Base-by-base conservation (phyloP, 2,329 filamentous ascomycete genomes). In the Endocalyx cinctus region DNA sequence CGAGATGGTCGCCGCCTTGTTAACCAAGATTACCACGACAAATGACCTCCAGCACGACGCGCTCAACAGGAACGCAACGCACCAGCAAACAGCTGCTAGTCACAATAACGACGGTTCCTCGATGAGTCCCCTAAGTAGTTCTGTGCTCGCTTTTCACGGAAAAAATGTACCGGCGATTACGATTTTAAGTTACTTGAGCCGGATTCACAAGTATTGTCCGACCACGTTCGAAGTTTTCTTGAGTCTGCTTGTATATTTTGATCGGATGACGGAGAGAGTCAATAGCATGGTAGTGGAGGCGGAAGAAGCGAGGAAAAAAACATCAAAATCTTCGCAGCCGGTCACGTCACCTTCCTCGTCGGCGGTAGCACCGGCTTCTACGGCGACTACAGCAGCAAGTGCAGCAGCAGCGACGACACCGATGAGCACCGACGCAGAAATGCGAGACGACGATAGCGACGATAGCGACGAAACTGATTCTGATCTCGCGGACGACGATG, bases 141-240 rank as follows among this genome's bases (percentile, higher is more conserved):
- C 73, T 34, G 90, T 98, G 4, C 73, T 98, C 25, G 90, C 92
- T 10, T 98, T 98, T 50, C 92, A 98, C 55, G 92, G 92, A 46
- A 97, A 96, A 65, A 98, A 98, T 46, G 86, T 97, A 10, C 92
- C 92, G 2, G 92, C 85, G 54, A 98, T 98, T 51, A 95, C 89
- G 14, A 97, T 98, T 41, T 69, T 94, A 40, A 97, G 88, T 70
- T 98, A 98, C 53, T 68, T 98, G 33, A 90, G 83, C 51, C 82
- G 92, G 39, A 97, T 98, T 57, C 90, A 98, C 66, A 96, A 96
- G 66, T 98, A 98, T 64, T 98, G 92, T 54, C 92, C 92, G 1
- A 97, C 92, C 5, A 97, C 92, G 1, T 98, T 95, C 57, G 92
- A 98, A 62, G 92, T 98, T 0, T 98, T 98, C 55, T 67, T 98